These are phyloP conservation scores for Dioscorea dumetorum DNA, from an alignment of 106 monocot genomes.

Conservation along the genomic window DNA sequence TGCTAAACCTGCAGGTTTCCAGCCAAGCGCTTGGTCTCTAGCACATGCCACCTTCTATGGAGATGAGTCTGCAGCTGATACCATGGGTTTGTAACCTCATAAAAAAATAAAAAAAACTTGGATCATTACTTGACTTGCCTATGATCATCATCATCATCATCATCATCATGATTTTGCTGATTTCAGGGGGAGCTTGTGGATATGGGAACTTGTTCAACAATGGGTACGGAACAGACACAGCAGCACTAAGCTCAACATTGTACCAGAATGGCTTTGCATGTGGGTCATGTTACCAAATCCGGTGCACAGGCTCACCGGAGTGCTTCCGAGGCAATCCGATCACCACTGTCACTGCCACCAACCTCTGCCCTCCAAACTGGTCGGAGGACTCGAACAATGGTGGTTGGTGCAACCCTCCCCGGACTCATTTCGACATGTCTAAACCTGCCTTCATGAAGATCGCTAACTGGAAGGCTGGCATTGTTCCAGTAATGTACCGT, in stretches of 20 bases:
- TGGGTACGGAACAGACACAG: constrained; percentile 56
- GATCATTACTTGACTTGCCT: neutral
- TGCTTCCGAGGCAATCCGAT: constrained; percentile 46
- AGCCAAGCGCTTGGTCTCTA: constrained; percentile 27
- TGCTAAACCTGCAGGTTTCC: constrained; percentile 4
- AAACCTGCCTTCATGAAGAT: constrained; percentile 77
- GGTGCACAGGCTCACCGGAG: constrained; percentile 29
- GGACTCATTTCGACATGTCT: constrained; percentile 78
- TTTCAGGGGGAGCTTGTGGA: constrained; percentile 77
- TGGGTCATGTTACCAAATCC: constrained; percentile 63
- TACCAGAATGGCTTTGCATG: constrained; percentile 61
- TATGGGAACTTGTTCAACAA: constrained; percentile 48
- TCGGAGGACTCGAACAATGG: constrained; percentile 52
- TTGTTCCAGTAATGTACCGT: constrained; percentile 68
- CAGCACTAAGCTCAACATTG: constrained; percentile 62
- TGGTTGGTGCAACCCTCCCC: constrained; percentile 92
- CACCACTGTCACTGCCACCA: constrained; percentile 64
- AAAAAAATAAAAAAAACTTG: no score
- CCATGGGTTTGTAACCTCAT: constrained; percentile 48
- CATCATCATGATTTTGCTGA: no score
- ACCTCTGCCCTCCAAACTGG: constrained; percentile 89
- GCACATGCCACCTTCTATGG: constrained; percentile 86
- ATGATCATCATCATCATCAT: neutral
- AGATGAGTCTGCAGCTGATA: constrained; percentile 54
- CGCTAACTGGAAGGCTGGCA: constrained; percentile 66